Base-by-base conservation (phyloP, 768 basidiomycete genomes). In the Rhizopogon roseolus region DNA sequence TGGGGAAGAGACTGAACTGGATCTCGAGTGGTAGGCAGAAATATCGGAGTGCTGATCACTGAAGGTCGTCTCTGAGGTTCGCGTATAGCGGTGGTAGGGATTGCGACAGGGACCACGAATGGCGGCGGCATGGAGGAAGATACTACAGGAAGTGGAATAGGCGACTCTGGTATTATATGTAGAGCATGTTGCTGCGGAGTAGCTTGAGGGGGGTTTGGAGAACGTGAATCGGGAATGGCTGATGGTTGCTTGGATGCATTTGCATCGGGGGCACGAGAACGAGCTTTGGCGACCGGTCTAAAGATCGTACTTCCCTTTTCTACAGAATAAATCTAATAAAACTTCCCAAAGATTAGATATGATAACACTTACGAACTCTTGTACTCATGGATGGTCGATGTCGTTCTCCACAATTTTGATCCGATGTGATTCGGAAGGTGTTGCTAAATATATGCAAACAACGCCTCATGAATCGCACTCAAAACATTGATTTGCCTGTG, bases 221-320 rank as follows among this genome's bases (percentile, higher is more conserved):
- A 53, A 41, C 59, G 57, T 9, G 58, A 52, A n/a, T 48, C 34
- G 34, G 32, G 51, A 8, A 44, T 41, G 32, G 51, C 37, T 5
- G 59, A 57, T 16, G 55, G 46, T 25, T 60, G 60, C n/a, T 53
- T 58, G 9, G 61, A 49, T 32, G 44, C n/a, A 25, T 13, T 50
- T 53, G 32, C 61, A 50, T 71, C 65, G 11, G 58, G 41, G 9
- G 71, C 62, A 27, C 84, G 81, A 13, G 76, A 60, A 44, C 85
- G 75, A 8, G 79, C 68, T 63, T 82, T 85, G 13, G 71, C 74
- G 4, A 86, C 75, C n/a, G 88, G 88, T 62, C 78, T 80, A 60
- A 90, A 90, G 51, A 88, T 66, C 5, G 82, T 77, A 7, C 78
- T 74, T 14, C 88, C 88, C 64, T 90, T 90, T 64, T 90, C 88